Evolutionary conservation across 805 yeast species (phyloP).

Genomic region (Saccharomycopsis synnaedendra): DNA sequence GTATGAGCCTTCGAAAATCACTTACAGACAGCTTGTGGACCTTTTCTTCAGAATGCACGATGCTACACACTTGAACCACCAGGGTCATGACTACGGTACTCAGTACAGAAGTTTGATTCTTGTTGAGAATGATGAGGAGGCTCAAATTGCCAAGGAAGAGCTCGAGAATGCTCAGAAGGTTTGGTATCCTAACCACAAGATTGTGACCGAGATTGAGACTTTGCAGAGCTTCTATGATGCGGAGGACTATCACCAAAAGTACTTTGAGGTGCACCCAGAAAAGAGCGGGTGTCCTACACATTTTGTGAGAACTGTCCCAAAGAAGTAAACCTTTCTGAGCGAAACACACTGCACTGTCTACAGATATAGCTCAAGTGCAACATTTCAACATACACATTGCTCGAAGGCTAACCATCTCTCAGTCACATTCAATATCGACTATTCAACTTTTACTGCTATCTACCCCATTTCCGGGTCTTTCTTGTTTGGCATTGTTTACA

Average conservation of each 20-base stretch:
- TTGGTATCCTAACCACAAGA: constrained; percentile 61
- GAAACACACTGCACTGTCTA: too few species aligned
- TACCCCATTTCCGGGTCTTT: too few species aligned
- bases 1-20: constrained; percentile 58
- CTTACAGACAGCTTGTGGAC: constrained; percentile 53
- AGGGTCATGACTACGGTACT: constrained; percentile 82
- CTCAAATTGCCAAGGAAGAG: constrained; percentile 34
- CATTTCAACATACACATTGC: too few species aligned
- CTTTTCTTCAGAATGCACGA: constrained; percentile 90
- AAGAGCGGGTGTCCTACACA: constrained; percentile 92
- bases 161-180: constrained; percentile 37
- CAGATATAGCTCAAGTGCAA: too few species aligned
- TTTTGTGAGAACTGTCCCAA: constrained; percentile 40
- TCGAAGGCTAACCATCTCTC: too few species aligned
- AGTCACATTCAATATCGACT: too few species aligned
- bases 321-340: neutral
- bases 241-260: constrained; percentile 87
- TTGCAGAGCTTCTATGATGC: constrained; percentile 74
- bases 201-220: constrained; percentile 62
- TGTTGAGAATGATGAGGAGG: constrained; percentile 36
- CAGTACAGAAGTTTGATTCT: constrained; percentile 84
- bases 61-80: constrained; percentile 73
- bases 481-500: too few species aligned
- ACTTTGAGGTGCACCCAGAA: constrained; percentile 63
- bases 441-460: too few species aligned